Conservation (phyloP, 1,139 yeast species). For the Yamadazyma pseudoaaseri region DNA sequence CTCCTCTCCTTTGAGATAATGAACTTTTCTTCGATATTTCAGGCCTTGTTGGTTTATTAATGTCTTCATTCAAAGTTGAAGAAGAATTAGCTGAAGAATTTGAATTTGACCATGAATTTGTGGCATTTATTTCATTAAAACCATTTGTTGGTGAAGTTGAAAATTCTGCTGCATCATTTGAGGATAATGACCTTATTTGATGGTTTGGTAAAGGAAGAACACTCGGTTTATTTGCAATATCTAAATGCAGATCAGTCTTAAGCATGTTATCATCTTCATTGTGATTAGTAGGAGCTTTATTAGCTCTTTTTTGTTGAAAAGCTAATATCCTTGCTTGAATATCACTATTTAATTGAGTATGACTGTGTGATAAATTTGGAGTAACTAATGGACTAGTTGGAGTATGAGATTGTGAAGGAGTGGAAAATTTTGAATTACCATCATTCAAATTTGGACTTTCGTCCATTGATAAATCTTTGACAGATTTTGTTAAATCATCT, state of each 20-base stretch:
- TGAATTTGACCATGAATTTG: slow-evolving; percentile 2
- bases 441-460: not conserved
- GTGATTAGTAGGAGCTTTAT: slow-evolving; percentile 11
- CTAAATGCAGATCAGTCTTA: slow-evolving; percentile 7
- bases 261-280: slow-evolving; percentile 7
- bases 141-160: not conserved
- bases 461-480: not conserved
- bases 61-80: slow-evolving; percentile 4
- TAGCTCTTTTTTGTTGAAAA: slow-evolving; percentile 64
- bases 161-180: slow-evolving; percentile 14
- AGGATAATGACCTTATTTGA: slow-evolving; percentile 14
- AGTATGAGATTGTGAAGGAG: slow-evolving; percentile 8
- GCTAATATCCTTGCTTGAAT: slow-evolving; percentile 76
- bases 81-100: slow-evolving; percentile 7
- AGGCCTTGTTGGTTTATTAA: not conserved
- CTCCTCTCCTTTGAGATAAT: slow-evolving; percentile 61
- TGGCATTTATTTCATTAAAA: not conserved
- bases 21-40: slow-evolving; percentile 38
- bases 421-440: slow-evolving; percentile 4
- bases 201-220: slow-evolving; percentile 16
- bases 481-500: not conserved
- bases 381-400: slow-evolving; percentile 10
- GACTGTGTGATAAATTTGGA: slow-evolving; percentile 12
- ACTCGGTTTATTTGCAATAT: slow-evolving; percentile 8
- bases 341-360: slow-evolving; percentile 52